Evolutionary conservation across 2,329 filamentous ascomycete species (phyloP).

Genomic region (Alternaria postmessia): DNA sequence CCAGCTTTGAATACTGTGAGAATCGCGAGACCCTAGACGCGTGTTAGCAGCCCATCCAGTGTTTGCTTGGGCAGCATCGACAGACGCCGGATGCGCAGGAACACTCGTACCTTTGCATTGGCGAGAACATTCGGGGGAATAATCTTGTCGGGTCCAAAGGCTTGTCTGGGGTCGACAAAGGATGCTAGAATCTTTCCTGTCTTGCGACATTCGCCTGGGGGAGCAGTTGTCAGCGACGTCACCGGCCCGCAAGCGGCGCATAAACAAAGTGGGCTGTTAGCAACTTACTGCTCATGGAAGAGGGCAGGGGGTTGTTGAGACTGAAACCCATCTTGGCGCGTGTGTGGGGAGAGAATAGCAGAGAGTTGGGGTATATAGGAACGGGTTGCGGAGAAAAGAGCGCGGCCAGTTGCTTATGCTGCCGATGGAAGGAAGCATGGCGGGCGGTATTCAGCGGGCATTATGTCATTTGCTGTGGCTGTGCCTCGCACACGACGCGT

Average conservation of each 20-base stretch:
- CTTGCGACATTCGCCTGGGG: constrained; percentile 92
- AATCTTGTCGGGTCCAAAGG: constrained; percentile 95
- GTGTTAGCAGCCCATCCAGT: constrained; percentile 11
- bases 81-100: constrained; percentile 6
- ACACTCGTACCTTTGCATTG: constrained; percentile 77
- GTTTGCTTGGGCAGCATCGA: constrained; percentile 10
- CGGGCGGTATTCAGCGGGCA: constrained; percentile 3
- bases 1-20: constrained; percentile 88
- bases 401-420: constrained; percentile 7
- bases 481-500: constrained; percentile 7
- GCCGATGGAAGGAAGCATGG: constrained; percentile 6
- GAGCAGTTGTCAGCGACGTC: constrained; percentile 46
- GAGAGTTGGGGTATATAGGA: background rate
- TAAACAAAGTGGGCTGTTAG: constrained; percentile 2
- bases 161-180: constrained; percentile 91
- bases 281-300: constrained; percentile 61
- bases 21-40: constrained; percentile 75
- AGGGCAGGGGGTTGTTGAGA: constrained; percentile 63
- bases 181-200: constrained; percentile 94
- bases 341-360: constrained; percentile 8
- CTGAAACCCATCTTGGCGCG: constrained; percentile 53
- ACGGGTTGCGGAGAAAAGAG: constrained; percentile 5
- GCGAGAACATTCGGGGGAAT: constrained; percentile 90
- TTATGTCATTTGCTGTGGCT: constrained; percentile 10
- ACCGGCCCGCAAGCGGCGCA: constrained; percentile 21